These are phyloP conservation scores for Phanerochaete carnosa DNA, from an alignment of 768 basidiomycete genomes.

Conservation along the genomic window DNA sequence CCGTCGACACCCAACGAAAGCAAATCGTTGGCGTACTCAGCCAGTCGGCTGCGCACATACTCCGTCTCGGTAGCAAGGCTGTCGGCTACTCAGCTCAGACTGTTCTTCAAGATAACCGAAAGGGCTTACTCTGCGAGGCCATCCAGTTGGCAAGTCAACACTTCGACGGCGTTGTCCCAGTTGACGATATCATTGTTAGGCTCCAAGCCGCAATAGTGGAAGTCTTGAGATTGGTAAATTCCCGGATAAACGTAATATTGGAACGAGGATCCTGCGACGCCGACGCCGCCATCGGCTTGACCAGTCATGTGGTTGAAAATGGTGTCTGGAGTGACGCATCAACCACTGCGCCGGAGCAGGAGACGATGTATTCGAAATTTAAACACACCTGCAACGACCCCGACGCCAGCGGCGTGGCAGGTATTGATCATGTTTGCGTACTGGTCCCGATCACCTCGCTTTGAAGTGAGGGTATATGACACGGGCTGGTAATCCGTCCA, in stretches of 20 bases:
- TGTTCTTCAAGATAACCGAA: background rate
- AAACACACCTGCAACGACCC: slow-evolving; percentile 35
- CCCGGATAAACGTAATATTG: slow-evolving; percentile 44
- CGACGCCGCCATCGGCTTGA: slow-evolving; percentile 38
- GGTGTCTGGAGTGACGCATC: slow-evolving; percentile 32
- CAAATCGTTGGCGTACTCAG: slow-evolving; percentile 56
- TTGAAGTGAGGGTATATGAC: slow-evolving; percentile 62
- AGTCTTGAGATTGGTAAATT: slow-evolving; percentile 35
- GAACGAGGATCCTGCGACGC: slow-evolving; percentile 47
- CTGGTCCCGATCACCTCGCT: slow-evolving; percentile 57
- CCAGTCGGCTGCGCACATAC: slow-evolving; percentile 53
- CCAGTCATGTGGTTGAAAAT: slow-evolving; percentile 69
- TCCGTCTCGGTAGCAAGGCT: slow-evolving; percentile 63
- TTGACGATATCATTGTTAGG: slow-evolving; percentile 51
- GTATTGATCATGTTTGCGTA: slow-evolving; percentile 38
- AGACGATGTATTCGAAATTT: no score
- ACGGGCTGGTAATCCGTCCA: slow-evolving; percentile 76
- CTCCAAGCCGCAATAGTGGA: slow-evolving; percentile 62
- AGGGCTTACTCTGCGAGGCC: slow-evolving; percentile 37
- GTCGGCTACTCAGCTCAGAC: background rate
- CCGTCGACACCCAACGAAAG: slow-evolving; percentile 62
- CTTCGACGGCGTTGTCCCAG: slow-evolving; percentile 50
- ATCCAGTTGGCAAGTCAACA: slow-evolving; percentile 38
- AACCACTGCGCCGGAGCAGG: background rate
- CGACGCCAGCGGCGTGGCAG: slow-evolving; percentile 37